These are phyloP conservation scores for Chytriomyces confervae DNA, from an alignment of 192 early-diverging fungal species.

Conservation along the genomic window DNA sequence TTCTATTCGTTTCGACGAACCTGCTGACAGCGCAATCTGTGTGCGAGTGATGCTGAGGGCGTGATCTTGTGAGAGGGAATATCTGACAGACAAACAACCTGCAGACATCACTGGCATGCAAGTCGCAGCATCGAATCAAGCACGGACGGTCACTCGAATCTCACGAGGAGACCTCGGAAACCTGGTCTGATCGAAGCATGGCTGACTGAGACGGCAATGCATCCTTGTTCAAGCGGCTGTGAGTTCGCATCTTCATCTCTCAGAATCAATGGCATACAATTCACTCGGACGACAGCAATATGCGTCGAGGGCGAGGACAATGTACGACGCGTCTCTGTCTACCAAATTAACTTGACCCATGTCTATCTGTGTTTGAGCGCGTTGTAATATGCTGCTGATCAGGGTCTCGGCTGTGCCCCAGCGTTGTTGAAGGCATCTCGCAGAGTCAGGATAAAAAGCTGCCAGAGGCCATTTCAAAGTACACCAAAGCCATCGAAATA, in stretches of 20 bases:
- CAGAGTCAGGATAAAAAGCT: slow-evolving; percentile 26
- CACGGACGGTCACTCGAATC: no score
- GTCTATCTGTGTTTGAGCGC: neutral
- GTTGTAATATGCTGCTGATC: neutral
- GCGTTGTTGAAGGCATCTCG: slow-evolving; percentile 37
- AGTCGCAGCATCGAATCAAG: no score
- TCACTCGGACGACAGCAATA: slow-evolving; percentile 23
- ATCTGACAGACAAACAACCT: no score
- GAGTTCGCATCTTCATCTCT: neutral
- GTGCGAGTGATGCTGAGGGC: no score
- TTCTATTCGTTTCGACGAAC: no score
- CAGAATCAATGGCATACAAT: neutral
- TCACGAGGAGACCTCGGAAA: slow-evolving; percentile 5
- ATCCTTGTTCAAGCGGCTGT: neutral
- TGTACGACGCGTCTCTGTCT: neutral
- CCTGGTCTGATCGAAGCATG: slow-evolving; percentile 3
- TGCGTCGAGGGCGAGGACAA: slow-evolving; percentile 8
- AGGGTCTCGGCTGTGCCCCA: neutral
- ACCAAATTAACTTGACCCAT: no score
- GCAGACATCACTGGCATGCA: no score
- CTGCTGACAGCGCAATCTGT: no score
- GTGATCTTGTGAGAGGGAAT: no score
- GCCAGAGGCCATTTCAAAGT: slow-evolving; percentile 33
- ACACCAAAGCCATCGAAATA: slow-evolving; percentile 39
- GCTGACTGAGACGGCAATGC: neutral